Evolutionary conservation across 1,284 basidiomycete species (phyloP).

Genomic region (Ganoderma sinense): DNA sequence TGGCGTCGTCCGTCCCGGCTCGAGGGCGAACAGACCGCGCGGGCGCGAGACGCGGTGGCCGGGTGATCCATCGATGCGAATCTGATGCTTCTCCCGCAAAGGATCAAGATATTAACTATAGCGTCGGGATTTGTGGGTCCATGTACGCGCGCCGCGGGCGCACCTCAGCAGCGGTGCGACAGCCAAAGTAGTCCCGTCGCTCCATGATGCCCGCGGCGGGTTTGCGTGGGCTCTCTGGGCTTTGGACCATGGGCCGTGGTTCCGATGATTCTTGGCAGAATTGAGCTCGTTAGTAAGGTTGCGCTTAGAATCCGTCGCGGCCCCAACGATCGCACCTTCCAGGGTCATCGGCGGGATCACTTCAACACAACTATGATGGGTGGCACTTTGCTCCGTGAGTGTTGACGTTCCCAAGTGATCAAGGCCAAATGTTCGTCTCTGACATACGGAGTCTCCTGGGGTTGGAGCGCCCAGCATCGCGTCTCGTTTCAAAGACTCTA

Average conservation of each 20-base stretch:
- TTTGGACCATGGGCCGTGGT: neutral
- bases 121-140: conserved; percentile 5
- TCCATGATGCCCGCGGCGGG: neutral
- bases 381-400: neutral
- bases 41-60: neutral
- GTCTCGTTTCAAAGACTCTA: neutral
- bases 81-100: neutral
- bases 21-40: neutral
- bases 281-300: neutral
- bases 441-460: neutral
- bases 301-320: no score
- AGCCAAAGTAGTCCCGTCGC: neutral
- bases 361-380: neutral
- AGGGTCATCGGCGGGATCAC: neutral
- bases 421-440: neutral
- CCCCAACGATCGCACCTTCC: neutral
- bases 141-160: neutral
- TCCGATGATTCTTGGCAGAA: neutral
- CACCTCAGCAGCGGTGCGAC: neutral
- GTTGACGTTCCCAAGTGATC: neutral
- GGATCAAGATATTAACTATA: neutral
- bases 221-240: neutral
- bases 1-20: neutral
- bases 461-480: neutral
- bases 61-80: neutral